A percentile compares a stretch with the other conserved stretches of the same genome.
These are phyloP conservation scores for Cyclostephanos invisitatus DNA, from an alignment of 108 stramenopile species.

Conservation along the genomic window DNA sequence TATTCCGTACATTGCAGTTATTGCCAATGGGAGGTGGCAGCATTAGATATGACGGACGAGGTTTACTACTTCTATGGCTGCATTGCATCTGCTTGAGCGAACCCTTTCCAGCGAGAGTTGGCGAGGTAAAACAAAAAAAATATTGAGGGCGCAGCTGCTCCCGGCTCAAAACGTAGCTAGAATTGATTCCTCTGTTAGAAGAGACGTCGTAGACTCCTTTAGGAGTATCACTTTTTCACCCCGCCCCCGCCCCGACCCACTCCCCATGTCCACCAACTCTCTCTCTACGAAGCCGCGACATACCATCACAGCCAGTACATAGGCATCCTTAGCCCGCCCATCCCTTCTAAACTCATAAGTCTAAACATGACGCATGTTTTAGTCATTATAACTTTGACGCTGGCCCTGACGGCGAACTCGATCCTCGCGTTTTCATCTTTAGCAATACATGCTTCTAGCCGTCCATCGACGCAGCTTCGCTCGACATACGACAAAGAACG, in stretches of 20 bases:
- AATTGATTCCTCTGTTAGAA: too few relatives aligned
- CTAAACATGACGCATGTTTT: not conserved
- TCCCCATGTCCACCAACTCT: too few relatives aligned
- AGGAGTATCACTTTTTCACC: too few relatives aligned
- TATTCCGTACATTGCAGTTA: conserved; percentile 74
- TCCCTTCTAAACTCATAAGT: not conserved
- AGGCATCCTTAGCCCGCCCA: too few relatives aligned
- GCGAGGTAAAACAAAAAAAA: too few relatives aligned
- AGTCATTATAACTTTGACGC: not conserved
- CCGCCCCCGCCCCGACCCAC: too few relatives aligned
- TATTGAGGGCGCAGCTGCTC: too few relatives aligned
- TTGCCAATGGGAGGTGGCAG: conserved; percentile 80
- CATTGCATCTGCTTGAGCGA: conserved; percentile 57
- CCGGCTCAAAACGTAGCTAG: too few relatives aligned
- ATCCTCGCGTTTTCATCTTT: not conserved
- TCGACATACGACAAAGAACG: conserved; percentile 20
- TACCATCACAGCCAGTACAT: too few relatives aligned
- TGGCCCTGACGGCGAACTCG: not conserved
- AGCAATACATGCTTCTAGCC: conserved; percentile 2
- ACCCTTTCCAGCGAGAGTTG: not conserved
- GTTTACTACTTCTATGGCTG: conserved; percentile 91
- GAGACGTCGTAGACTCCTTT: too few relatives aligned
- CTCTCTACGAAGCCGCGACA: too few relatives aligned
- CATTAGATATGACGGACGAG: conserved; percentile 81
- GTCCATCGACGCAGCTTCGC: conserved; percentile 21